Base-by-base conservation (phyloP, 176 grass and related monocot genomes). In the Elymus sibiricus region DNA sequence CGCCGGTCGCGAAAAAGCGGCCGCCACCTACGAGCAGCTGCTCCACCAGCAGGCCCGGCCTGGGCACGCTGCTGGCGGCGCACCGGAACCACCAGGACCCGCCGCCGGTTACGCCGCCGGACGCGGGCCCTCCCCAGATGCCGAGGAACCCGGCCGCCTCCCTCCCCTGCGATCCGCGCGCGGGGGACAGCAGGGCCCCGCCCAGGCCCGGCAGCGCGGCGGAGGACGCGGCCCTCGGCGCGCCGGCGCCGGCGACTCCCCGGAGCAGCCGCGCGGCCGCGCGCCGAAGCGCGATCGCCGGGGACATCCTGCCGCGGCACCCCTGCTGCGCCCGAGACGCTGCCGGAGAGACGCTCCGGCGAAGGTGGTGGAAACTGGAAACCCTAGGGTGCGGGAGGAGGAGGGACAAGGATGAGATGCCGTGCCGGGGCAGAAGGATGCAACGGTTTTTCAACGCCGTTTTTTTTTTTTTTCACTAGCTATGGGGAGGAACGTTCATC, bases 1-100 rank as follows among this genome's bases (percentile, higher is more conserved):
- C 87, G 22, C 89, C 87, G 25, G 78, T 83, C 16, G 80, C 76
- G 83, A 64, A 88, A 58, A 35, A 87, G 65, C 42, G 46, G 44
- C 29, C 42, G 5, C 62, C 25, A 1, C 59, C 24, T 14, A 80
- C 25, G 44, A 82, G 66, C 25, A 62, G 59, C 65, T 70, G 80
- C 64, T 82, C 65, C 64, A 82, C 1, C 65, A 82, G 38, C 44
- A 82, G 28, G 65, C 46, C 80, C 7, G 80, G 80, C 43, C 80
- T 70, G 64, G 42, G 70, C 43, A 82, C 65, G 80, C 80, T 82
- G 65, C 80, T 82, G 2, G 46, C 80, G 64, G 80, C 80, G 65
- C 80, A 82, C 11, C 63, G 64, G 80, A 82, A 51, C 80, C 80
- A 82, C 80, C 64, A 37, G 29, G 65, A 38, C 46, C 6, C 47